Conservation (phyloP, 306 rosid genomes). For the Fragaria iinumae region DNA sequence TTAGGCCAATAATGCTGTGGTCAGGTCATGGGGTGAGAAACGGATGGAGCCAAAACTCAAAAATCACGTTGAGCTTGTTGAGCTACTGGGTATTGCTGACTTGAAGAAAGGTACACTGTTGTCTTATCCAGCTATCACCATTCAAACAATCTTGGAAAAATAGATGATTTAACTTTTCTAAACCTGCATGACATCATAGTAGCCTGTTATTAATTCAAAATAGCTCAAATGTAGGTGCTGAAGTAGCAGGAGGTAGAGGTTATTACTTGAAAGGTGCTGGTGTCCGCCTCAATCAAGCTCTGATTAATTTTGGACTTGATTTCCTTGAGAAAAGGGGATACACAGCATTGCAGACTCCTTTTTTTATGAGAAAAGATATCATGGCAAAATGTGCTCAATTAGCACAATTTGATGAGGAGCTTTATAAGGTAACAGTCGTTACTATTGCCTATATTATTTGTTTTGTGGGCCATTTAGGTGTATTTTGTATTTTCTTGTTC, state of each 20-base stretch:
- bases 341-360: constrained; percentile 77
- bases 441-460: constrained; percentile 18
- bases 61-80: constrained; percentile 87
- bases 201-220: constrained; percentile 15
- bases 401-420: constrained; percentile 97
- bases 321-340: constrained; percentile 79
- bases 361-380: constrained; percentile 88
- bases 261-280: constrained; percentile 91
- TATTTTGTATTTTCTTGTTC: not conserved
- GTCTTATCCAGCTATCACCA: not conserved
- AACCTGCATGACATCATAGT: not conserved
- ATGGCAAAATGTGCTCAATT: constrained; percentile 97
- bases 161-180: not conserved
- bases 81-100: constrained; percentile 75
- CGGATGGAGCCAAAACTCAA: constrained; percentile 73
- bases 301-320: constrained; percentile 80
- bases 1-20: constrained; percentile 73
- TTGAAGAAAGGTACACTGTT: constrained; percentile 54
- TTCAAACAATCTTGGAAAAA: not conserved
- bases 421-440: constrained; percentile 63
- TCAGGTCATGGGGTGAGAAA: constrained; percentile 87
- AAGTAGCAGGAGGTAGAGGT: constrained; percentile 96
- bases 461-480: not conserved
- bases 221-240: constrained; percentile 60
- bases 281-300: constrained; percentile 91